Base-by-base conservation (phyloP, 208 protist species). In the Acanthamoeba healyi region DNA sequence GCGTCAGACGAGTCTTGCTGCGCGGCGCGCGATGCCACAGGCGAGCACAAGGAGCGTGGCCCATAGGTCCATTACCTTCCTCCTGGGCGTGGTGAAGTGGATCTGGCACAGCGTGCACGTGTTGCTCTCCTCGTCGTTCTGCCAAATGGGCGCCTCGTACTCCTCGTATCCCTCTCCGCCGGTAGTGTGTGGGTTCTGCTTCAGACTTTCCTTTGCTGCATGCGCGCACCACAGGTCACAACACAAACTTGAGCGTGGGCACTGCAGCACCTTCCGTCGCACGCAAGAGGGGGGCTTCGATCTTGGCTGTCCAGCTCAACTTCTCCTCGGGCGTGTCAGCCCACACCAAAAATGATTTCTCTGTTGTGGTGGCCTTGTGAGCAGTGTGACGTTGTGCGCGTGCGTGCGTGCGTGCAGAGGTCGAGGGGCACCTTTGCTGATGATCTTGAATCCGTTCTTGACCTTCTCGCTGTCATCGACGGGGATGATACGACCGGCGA, bases 291-390 rank as follows among this genome's bases (percentile, higher is more conserved):
- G n/a, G n/a, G n/a, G 36, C 63, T 26, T 92, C 87, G 19, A 92
- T 92, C 36, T 92, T 92, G 58, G 36, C 42, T 14, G 54, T 49
- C 87, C 87, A 92, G 32, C 26, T 67, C n/a, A 24, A 9, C 87
- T 92, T 92, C 63, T 92, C 87, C 40, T 92, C 87, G 40, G 87
- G 40, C n/a, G 87, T 77, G 19, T 74, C 61, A 32, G 87, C 87
- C 87, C 87, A 92, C 10, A 92, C 87, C 63, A 92, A 77, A 74
- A 92, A 92, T 32, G 87, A 92, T 74, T 92, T 92, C 38, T 92
- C 87, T 89, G 81, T 79, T 17, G 40, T 29, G 40, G 70, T 44
- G n/a, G 0, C 26, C 6, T 17, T 36, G 29, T 67, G n/a, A 67
- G 61, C 61, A 34, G 19, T 54, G 49, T 54, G 49, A 54, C 49